Evolutionary conservation across 2,329 filamentous ascomycete genomes (phyloP).

Genomic region (Lecanicillium sp.): DNA sequence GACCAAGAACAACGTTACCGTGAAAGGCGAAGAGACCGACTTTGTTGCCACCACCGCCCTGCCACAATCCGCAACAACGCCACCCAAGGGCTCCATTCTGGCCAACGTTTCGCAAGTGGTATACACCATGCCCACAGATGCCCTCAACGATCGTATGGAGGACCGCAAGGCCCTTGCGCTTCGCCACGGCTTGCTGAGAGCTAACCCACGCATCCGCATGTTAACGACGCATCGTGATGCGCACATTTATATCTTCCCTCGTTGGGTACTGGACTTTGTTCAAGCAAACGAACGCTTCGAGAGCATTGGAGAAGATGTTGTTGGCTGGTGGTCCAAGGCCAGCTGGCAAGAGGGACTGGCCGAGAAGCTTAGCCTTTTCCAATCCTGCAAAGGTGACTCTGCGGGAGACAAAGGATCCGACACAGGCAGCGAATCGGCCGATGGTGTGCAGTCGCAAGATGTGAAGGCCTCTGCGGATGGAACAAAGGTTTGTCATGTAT

Average conservation of each 20-base stretch:
- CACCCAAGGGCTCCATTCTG: constrained; percentile 55
- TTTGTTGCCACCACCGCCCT: constrained; percentile 77
- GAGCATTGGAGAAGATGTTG: constrained; percentile 82
- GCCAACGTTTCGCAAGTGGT: constrained; percentile 69
- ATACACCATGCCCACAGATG: constrained; percentile 83
- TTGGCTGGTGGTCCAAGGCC: constrained; percentile 94
- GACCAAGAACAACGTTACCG: constrained; percentile 65
- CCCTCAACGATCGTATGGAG: constrained; percentile 75
- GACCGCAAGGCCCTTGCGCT: constrained; percentile 67
- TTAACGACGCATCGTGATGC: constrained; percentile 81
- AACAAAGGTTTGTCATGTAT: not conserved
- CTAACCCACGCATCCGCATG: constrained; percentile 71
- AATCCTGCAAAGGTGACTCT: constrained; percentile 44
- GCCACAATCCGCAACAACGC: constrained; percentile 40
- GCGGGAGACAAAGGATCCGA: constrained; percentile 32
- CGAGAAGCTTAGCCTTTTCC: constrained; percentile 67
- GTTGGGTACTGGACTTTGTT: constrained; percentile 84
- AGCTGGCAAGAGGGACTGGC: constrained; percentile 80
- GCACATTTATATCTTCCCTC: constrained; percentile 90
- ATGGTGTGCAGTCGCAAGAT: constrained; percentile 15
- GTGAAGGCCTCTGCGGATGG: not conserved
- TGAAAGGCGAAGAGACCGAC: constrained; percentile 90
- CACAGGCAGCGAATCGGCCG: constrained; percentile 24
- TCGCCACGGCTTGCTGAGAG: constrained; percentile 68
- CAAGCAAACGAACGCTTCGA: constrained; percentile 74